Evolutionary conservation across 2,329 filamentous ascomycete genomes (phyloP), one percentile per base, ranked within the genome.

Genomic region (Hypoxylon sp.): DNA sequence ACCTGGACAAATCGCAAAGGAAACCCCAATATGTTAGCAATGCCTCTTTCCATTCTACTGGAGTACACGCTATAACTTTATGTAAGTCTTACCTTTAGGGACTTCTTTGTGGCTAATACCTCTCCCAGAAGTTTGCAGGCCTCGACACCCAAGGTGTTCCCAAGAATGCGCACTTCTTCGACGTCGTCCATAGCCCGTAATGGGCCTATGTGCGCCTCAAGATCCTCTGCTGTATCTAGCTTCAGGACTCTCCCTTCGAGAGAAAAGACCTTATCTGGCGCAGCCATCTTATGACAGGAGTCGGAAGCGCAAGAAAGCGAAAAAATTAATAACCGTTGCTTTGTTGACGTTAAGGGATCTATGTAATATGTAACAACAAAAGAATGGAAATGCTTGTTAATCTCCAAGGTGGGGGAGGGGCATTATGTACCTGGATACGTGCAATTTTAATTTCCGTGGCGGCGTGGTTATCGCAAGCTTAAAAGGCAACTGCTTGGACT

Each of bases 161-260:
- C 96, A 62, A 93, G 86, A 51, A 99, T 86, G 74, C 89, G 89
- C 73, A 99, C 90, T 81, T 98, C 94, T 78, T 97, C 94, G 63
- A 97, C 87, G 76, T 94, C 87, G 62, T 88, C 82, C 82, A 90
- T 91, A 65, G 89, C 88, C 70, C 88, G 85, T 69, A 99, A 88
- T 54, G 88, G 86, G 74, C 91, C 87, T 77, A 98, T 92, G 80
- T 98, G 91, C 73, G 92, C 85, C 80, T 96, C 92, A 69, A 98
- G 88, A 81, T 98, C 94, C 72, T 89, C 91, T 57, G 93, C 93
- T 44, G 91, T 93, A 84, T 97, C 91, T 78, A 99, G 92, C 86
- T 97, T 98, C 76, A 98, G 88, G 77, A 92, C 92, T 84, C 92
- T 96, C 81, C 93, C 94, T 82, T 97, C 93, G 74, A 98, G 90